Base-by-base conservation (phyloP, 192 early-diverging fungal genomes). In the Mortierella alpina region DNA sequence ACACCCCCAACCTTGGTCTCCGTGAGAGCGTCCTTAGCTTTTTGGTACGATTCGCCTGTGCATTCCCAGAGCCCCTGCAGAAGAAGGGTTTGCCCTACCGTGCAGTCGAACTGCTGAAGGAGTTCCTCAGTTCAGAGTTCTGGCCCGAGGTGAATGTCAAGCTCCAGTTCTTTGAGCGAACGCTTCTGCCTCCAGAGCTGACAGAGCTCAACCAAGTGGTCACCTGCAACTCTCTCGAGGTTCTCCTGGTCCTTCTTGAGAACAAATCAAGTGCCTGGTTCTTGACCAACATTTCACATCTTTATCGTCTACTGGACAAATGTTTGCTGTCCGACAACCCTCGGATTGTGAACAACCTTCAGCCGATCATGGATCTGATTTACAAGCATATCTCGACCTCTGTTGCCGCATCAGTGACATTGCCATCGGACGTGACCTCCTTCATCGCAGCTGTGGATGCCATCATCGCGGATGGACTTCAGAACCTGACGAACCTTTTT, bases 261-360 rank as follows among this genome's bases (percentile, higher is more conserved):
- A 76, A 85, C 57, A 93, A 92, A 53, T 79, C 89, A 1, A 52
- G 75, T 0, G 83, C 87, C 39, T 95, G 92, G 92, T 89, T 93
- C 23, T 55, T 91, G 20, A 76, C 83, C 60, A 91, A 95, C 63
- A 80, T 95, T 41, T 73, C 69, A 11, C 75, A 84, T 3, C 78
- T 96, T 4, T 89, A 92, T 40, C 86, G 88, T 53, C 79, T 88
- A 8, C 67, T 96, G 52, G 93, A 92, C 66, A 86, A 84, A 20
- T 92, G 91, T 73, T 83, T 96, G n/a, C 82, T 88, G 11, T 89
- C 89, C 1, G 96, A 98, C 62, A 92, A 95, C 73, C 79, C 88
- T 0, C 84, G 88, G 7, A 87, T 98, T 53, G 89, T 93, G 58
- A 89, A 88, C 68, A 86, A 90, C 42, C 83, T 98, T 11, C 82